Conservation (phyloP, 352 stramenopile species). For the Globisporangium radiosum region DNA sequence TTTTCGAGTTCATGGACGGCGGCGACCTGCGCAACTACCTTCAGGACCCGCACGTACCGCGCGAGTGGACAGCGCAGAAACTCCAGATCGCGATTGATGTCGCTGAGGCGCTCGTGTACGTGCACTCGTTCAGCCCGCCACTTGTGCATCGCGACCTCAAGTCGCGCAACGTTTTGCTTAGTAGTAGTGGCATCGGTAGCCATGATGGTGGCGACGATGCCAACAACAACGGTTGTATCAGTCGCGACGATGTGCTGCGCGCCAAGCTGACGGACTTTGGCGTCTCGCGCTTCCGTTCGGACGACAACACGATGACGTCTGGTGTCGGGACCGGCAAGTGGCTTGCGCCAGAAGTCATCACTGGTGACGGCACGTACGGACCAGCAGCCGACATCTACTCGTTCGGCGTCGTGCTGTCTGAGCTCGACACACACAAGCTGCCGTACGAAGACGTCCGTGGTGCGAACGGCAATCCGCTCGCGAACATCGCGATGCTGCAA, state of each 20-base stretch:
- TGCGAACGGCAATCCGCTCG: slow-evolving; percentile 21
- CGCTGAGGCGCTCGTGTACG: no score
- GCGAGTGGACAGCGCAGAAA: background rate
- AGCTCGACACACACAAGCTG: slow-evolving; percentile 47
- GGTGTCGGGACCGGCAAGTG: slow-evolving; percentile 13
- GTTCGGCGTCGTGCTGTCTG: slow-evolving; percentile 49
- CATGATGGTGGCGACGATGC: no score
- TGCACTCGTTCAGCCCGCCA: no score
- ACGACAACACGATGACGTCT: no score
- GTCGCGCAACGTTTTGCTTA: no score
- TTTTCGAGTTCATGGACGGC: slow-evolving; percentile 3
- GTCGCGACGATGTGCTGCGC: slow-evolving; percentile 7
- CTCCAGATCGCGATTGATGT: no score
- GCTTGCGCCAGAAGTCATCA: slow-evolving; percentile 54
- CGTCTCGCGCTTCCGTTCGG: slow-evolving; percentile 15
- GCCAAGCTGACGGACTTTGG: slow-evolving; percentile 60
- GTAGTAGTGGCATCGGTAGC: no score
- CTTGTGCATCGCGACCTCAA: no score
- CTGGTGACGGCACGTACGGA: slow-evolving; percentile 36
- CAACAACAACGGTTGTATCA: background rate
- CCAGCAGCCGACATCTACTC: slow-evolving; percentile 49
- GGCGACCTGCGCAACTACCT: slow-evolving; percentile 44
- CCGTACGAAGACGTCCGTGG: slow-evolving; percentile 39
- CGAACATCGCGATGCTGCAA: slow-evolving; percentile 39
- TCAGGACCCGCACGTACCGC: background rate